Evolutionary conservation across 176 grass and related monocot genomes (phyloP), one percentile per base, ranked within the genome.

Genomic region (Oryza coarctata): DNA sequence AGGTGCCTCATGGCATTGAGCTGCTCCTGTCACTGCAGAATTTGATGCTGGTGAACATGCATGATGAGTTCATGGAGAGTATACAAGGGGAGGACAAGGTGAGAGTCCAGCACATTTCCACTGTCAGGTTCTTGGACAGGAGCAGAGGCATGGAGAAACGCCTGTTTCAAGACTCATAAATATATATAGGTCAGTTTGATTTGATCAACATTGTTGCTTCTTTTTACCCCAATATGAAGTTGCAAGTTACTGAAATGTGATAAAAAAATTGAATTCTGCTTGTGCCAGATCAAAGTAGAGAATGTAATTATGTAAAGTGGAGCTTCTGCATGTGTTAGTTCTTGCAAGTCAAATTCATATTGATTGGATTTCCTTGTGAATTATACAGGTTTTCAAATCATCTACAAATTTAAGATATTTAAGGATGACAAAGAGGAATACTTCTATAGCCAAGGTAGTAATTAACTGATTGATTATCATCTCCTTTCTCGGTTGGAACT

Each of bases 1-100:
- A 35, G 60, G 72, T 65, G 62, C 82, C 82, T 9, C 27, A 6
- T 33, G 82, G 82, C 71, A 84, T 84, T 47, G 71, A 84, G 25
- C 67, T 55, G 1, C 23, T 77, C 1, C 0, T 18, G 60, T 66
- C 71, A 35, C 81, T 84, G 44, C 57, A 77, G 64, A 76, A 84
- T 32, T 10, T 84, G 30, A 50, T 66, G 61, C 39, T 84, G 41
- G 82, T 64, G 47, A 27, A 75, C 39, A 63, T 75, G 49, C 41
- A 63, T 49, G 71, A 35, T 18, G 38, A 66, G 30, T 84, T 84
- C 73, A 75, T 76, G 69, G 63, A 73, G 50, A 26, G 13, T 17
- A 80, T 55, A 14, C 77, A 79, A 41, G 77, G 63, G 2, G 63
- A 67, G 29, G 41, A 68, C 63, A 79, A 25, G 77, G 63, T 20